phyloP scores from a whole-genome alignment of 2,329 filamentous ascomycete genomes.

The Fusarium coffeatum region DNA sequence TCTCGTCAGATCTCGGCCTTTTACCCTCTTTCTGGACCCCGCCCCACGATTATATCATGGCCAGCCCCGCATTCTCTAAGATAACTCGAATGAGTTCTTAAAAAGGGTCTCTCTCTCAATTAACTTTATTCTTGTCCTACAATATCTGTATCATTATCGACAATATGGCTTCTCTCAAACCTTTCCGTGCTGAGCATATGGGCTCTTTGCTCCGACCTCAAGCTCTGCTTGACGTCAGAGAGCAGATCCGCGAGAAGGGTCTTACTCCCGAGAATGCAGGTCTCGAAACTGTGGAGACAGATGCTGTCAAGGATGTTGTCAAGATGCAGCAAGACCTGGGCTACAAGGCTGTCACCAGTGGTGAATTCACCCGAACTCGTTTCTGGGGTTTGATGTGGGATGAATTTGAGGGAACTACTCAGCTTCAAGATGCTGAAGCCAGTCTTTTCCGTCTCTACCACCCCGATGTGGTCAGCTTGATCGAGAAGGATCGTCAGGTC shows the following conservation, averaged over 20 bases:
- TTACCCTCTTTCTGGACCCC: slow-evolving; percentile 19
- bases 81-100: neutral
- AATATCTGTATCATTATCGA: neutral
- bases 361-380: slow-evolving; percentile 71
- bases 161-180: slow-evolving; percentile 52
- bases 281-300: slow-evolving; percentile 71
- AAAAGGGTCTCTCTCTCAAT: neutral
- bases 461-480: slow-evolving; percentile 65
- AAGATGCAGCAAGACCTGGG: slow-evolving; percentile 75
- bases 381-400: slow-evolving; percentile 65
- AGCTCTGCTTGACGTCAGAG: slow-evolving; percentile 48
- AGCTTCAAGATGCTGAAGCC: slow-evolving; percentile 63
- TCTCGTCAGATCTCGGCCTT: slow-evolving; percentile 22
- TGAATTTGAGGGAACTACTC: slow-evolving; percentile 62
- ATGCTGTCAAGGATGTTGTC: slow-evolving; percentile 64
- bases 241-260: slow-evolving; percentile 49
- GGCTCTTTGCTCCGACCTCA: slow-evolving; percentile 79
- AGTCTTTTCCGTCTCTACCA: slow-evolving; percentile 66
- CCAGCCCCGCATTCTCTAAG: slow-evolving; percentile 26
- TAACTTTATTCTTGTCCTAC: neutral
- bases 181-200: slow-evolving; percentile 81
- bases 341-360: slow-evolving; percentile 74
- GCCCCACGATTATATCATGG: slow-evolving; percentile 14
- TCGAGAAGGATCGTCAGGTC: slow-evolving; percentile 64
- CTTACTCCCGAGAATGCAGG: slow-evolving; percentile 64